These are phyloP conservation scores for Picea glauca DNA, from an alignment of 75 land plant species.

Conservation along the genomic window DNA sequence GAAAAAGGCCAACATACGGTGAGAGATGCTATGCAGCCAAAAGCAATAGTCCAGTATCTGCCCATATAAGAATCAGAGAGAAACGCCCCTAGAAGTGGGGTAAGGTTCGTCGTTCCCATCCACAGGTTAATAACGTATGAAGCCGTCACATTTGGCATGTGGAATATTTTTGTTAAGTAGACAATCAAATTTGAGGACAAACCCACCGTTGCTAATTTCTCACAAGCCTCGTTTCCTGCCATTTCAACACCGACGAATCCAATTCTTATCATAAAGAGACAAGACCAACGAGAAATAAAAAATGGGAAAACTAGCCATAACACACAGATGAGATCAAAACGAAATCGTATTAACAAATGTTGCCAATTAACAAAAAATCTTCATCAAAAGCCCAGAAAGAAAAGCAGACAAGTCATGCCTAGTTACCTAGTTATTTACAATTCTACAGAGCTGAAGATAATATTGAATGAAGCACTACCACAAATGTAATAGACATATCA, in stretches of 20 bases:
- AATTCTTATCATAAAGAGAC: background rate
- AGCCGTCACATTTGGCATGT: constrained; percentile 45
- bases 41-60: constrained; percentile 38
- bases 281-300: too few species aligned
- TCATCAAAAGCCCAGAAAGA: background rate
- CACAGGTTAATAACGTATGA: constrained; percentile 36
- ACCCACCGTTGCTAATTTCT: constrained; percentile 59
- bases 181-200: constrained; percentile 53
- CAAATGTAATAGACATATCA: too few species aligned
- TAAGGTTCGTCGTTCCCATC: constrained; percentile 41
- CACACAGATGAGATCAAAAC: too few species aligned
- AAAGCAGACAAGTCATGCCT: too few species aligned
- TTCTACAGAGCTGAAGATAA: too few species aligned
- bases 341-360: background rate
- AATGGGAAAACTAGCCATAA: background rate
- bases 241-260: background rate
- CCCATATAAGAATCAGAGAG: constrained; percentile 59
- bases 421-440: too few species aligned
- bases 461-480: too few species aligned
- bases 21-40: constrained; percentile 34
- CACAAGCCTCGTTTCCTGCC: constrained; percentile 73
- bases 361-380: background rate
- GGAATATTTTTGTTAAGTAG: constrained; percentile 33
- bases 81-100: constrained; percentile 62
- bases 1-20: constrained; percentile 13